These are phyloP conservation scores for Apiosordaria backusii DNA, from an alignment of 495 filamentous ascomycete genomes.

Conservation along the genomic window DNA sequence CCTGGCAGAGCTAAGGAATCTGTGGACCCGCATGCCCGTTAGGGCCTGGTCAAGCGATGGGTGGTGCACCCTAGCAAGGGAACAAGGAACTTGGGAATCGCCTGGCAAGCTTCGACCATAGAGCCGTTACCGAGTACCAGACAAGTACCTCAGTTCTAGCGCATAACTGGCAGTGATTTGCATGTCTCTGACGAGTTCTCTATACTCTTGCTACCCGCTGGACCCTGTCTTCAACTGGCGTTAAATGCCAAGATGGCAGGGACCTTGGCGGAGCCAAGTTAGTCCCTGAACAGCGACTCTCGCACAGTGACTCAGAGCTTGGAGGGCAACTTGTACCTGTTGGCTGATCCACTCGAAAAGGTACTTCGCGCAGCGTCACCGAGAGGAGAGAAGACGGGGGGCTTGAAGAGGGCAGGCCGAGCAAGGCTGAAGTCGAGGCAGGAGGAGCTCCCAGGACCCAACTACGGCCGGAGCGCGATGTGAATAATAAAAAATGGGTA, in stretches of 20 bases:
- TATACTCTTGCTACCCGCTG: neutral
- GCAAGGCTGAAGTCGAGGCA: too few relatives aligned
- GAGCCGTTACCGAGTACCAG: slow-evolving; percentile 24
- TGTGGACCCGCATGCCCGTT: slow-evolving; percentile 1
- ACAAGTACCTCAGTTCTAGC: slow-evolving; percentile 27
- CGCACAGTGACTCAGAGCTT: neutral
- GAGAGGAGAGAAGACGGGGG: neutral
- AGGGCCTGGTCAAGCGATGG: slow-evolving; percentile 17
- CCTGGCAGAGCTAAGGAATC: neutral
- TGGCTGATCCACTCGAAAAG: neutral
- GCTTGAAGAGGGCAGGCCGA: too few relatives aligned
- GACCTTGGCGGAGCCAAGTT: neutral
- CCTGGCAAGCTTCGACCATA: neutral
- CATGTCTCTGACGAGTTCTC: neutral
- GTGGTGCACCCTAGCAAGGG: slow-evolving; percentile 16
- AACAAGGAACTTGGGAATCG: slow-evolving; percentile 10
- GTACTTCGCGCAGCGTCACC: neutral
- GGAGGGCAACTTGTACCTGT: neutral
- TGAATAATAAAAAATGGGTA: too few relatives aligned
- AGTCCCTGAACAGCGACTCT: neutral
- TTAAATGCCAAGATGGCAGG: neutral
- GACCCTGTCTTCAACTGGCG: neutral
- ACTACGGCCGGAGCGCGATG: too few relatives aligned
- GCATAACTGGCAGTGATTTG: slow-evolving; percentile 2
- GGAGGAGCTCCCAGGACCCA: too few relatives aligned